Evolutionary conservation across 169 alveolate genomes (phyloP).

Genomic region (Gregarina niphandrodes): DNA sequence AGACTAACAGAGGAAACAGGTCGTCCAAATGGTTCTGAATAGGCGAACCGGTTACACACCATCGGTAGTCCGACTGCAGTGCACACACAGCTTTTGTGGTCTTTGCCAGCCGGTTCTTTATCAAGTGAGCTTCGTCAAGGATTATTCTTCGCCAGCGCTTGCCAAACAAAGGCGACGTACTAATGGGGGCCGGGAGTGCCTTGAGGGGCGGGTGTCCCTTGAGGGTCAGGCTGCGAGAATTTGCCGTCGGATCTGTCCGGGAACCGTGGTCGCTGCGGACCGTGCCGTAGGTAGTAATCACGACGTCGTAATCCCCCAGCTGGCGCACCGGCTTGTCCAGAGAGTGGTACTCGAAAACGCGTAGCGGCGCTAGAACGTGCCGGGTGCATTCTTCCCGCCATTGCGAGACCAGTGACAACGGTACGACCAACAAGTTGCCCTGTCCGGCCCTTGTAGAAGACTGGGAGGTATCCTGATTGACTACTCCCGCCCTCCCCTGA

Average conservation of each 20-base stretch:
- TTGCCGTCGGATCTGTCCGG: too few relatives aligned
- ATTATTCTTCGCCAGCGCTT: slow-evolving; percentile 49
- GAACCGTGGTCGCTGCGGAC: slow-evolving; percentile 30
- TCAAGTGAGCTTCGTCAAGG: slow-evolving; percentile 67
- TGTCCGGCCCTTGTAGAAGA: too few relatives aligned
- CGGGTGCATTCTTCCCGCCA: slow-evolving; percentile 38
- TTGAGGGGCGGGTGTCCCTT: slow-evolving; percentile 3
- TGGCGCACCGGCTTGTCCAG: slow-evolving; percentile 16
- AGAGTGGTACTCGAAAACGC: slow-evolving; percentile 18
- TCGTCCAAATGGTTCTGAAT: slow-evolving; percentile 61
- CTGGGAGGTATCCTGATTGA: too few relatives aligned
- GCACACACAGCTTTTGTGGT: slow-evolving; percentile 43
- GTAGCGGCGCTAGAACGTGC: too few relatives aligned
- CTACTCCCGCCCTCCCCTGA: slow-evolving; percentile 7
- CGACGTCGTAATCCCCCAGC: slow-evolving; percentile 31
- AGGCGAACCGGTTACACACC: slow-evolving; percentile 78
- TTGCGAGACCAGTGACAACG: slow-evolving; percentile 36
- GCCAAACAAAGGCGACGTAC: slow-evolving; percentile 26
- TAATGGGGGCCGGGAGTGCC: not conserved
- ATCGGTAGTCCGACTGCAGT: slow-evolving; percentile 46
- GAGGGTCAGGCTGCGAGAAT: slow-evolving; percentile 14
- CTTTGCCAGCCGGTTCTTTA: slow-evolving; percentile 43
- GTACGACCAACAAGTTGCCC: slow-evolving; percentile 44
- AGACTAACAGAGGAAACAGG: slow-evolving; percentile 50
- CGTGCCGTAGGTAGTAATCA: slow-evolving; percentile 51